Percentiles rank a stretch among this genome's conserved stretches.
phyloP scores from a whole-genome alignment of 225 moss, liverwort and hornwort species.

The Takakia lepidozioides region DNA sequence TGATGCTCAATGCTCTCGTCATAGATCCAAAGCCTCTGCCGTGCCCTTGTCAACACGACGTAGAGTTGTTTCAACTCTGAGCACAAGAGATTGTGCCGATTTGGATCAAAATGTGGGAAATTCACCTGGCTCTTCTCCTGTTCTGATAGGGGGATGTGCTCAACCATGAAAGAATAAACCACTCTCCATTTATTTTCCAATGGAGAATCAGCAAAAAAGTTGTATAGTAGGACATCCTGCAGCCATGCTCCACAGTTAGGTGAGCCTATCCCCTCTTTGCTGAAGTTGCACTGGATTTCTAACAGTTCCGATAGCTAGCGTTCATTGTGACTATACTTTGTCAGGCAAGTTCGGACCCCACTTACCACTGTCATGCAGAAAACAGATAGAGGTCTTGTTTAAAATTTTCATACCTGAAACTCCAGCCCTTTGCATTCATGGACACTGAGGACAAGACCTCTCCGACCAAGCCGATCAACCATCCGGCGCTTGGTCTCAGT shows the following conservation, averaged over 20 bases:
- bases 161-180: conserved; percentile 23
- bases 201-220: conserved; percentile 45
- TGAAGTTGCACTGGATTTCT: too few species aligned
- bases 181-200: conserved; percentile 46
- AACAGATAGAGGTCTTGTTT: too few species aligned
- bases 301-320: too few species aligned
- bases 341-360: too few species aligned
- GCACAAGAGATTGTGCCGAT: conserved; percentile 39
- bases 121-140: background rate
- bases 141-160: background rate
- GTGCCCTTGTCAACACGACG: conserved; percentile 45
- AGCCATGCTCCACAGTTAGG: too few species aligned
- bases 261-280: too few species aligned
- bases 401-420: too few species aligned
- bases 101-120: conserved; percentile 26
- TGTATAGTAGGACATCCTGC: conserved; percentile 57
- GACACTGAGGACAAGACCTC: conserved; percentile 46
- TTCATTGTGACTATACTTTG: too few species aligned
- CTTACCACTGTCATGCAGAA: too few species aligned
- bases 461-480: conserved; percentile 27
- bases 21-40: conserved; percentile 58
- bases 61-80: conserved; percentile 57
- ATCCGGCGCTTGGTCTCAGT: conserved; percentile 18
- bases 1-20: conserved; percentile 38
- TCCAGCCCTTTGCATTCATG: too few species aligned